Percentiles rank a stretch among this genome's conserved stretches.
These are phyloP conservation scores for Leccinum subtestaceum DNA, from an alignment of 768 basidiomycete species.

Conservation along the genomic window DNA sequence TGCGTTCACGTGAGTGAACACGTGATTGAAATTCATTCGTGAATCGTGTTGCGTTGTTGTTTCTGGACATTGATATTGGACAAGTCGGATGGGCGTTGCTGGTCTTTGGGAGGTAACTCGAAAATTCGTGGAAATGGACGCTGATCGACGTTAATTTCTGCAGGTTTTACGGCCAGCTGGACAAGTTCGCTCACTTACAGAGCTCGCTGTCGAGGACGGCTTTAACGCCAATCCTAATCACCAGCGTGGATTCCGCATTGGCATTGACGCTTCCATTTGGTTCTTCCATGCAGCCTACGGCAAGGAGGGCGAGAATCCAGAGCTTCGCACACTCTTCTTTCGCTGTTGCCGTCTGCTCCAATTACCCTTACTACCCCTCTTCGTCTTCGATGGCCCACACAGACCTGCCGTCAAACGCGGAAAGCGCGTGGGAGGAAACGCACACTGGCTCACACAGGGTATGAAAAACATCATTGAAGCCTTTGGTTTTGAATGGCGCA, in stretches of 20 bases:
- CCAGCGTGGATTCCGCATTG: constrained; percentile 73
- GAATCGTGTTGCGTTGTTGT: too few species aligned
- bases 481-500: constrained; percentile 74
- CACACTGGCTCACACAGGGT: constrained; percentile 64
- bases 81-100: constrained; percentile 42
- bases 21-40: background rate
- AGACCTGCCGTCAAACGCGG: constrained; percentile 80
- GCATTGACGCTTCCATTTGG: constrained; percentile 84
- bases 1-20: background rate
- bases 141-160: background rate
- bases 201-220: constrained; percentile 72
- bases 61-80: background rate
- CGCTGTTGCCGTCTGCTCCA: constrained; percentile 76
- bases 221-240: constrained; percentile 64
- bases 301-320: constrained; percentile 81
- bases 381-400: constrained; percentile 89
- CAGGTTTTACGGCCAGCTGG: constrained; percentile 72
- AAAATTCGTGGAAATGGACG: constrained; percentile 11
- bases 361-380: constrained; percentile 80
- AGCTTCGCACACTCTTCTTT: constrained; percentile 81
- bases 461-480: constrained; percentile 79
- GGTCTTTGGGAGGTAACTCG: constrained; percentile 48
- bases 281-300: constrained; percentile 73
- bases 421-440: constrained; percentile 61
- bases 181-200: constrained; percentile 69